These are phyloP conservation scores for Aspergillus floridensis DNA, from an alignment of 2,329 filamentous ascomycete genomes.

Conservation along the genomic window DNA sequence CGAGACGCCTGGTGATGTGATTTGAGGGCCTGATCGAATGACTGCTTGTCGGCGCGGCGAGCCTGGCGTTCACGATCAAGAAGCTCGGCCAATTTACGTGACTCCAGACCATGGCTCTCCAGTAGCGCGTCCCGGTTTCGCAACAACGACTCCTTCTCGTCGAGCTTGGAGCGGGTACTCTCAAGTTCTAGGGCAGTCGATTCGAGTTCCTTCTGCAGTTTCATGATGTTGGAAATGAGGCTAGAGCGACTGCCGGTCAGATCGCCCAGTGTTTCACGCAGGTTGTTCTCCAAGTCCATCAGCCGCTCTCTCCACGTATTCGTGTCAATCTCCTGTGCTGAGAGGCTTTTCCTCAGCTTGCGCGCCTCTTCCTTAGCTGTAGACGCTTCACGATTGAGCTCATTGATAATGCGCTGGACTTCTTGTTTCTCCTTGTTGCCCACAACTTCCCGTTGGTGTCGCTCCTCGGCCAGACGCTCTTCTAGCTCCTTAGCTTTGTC, in stretches of 20 bases:
- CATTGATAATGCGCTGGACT: constrained; percentile 87
- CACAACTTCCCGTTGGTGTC: constrained; percentile 81
- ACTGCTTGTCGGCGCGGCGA: constrained; percentile 80
- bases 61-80: constrained; percentile 86
- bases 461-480: constrained; percentile 72
- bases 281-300: constrained; percentile 82
- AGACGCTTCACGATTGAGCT: constrained; percentile 81
- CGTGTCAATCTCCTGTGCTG: constrained; percentile 81
- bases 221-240: constrained; percentile 80
- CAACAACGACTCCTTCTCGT: constrained; percentile 88
- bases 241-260: constrained; percentile 81
- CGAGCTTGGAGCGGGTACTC: constrained; percentile 68
- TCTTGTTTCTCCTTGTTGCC: constrained; percentile 90
- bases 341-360: constrained; percentile 76
- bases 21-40: constrained; percentile 84
- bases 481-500: constrained; percentile 72
- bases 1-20: constrained; percentile 84
- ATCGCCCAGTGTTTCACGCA: constrained; percentile 84
- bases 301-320: constrained; percentile 88
- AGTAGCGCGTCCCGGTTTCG: constrained; percentile 85
- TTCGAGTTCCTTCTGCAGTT: constrained; percentile 84
- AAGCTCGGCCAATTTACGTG: constrained; percentile 77
- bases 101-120: constrained; percentile 84
- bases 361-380: constrained; percentile 82
- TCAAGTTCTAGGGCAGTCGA: constrained; percentile 80